Evolutionary conservation across 2,329 filamentous ascomycete species (phyloP).

Genomic region (Verticillium dahliae): DNA sequence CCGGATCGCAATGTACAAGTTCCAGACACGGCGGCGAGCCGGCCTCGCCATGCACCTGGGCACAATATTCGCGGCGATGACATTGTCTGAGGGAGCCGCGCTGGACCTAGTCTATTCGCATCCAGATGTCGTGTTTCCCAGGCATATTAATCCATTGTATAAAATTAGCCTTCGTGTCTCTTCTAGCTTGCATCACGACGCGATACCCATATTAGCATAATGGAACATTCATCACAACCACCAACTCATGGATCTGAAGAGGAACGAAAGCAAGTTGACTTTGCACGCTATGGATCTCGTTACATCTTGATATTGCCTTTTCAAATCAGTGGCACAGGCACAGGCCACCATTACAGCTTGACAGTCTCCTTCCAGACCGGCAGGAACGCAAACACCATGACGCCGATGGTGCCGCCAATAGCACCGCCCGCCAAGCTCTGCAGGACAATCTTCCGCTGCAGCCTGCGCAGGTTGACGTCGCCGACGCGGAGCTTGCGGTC

Average conservation of each 20-base stretch:
- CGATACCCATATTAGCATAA: background rate
- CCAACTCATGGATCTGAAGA: background rate
- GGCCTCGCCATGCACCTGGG: background rate
- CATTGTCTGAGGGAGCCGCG: background rate
- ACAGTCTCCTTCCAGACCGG: constrained; percentile 34
- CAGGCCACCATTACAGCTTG: background rate
- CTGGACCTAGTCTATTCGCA: too few species aligned
- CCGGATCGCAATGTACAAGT: background rate
- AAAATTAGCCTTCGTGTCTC: background rate
- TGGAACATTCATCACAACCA: background rate
- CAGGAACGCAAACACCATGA: constrained; percentile 33
- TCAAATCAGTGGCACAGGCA: too few species aligned
- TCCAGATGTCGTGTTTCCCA: too few species aligned
- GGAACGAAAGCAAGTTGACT: background rate
- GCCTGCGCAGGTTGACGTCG: constrained; percentile 30
- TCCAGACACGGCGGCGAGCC: background rate
- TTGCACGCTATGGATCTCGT: background rate
- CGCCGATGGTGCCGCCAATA: constrained; percentile 26
- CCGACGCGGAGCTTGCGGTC: constrained; percentile 38
- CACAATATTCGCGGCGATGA: background rate
- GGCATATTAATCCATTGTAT: background rate
- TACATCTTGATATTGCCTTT: background rate
- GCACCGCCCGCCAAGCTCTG: constrained; percentile 32
- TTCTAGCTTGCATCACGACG: background rate
- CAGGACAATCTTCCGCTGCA: constrained; percentile 37